Base-by-base conservation (phyloP, 306 rosid species). In the Arachis stenosperma region DNA sequence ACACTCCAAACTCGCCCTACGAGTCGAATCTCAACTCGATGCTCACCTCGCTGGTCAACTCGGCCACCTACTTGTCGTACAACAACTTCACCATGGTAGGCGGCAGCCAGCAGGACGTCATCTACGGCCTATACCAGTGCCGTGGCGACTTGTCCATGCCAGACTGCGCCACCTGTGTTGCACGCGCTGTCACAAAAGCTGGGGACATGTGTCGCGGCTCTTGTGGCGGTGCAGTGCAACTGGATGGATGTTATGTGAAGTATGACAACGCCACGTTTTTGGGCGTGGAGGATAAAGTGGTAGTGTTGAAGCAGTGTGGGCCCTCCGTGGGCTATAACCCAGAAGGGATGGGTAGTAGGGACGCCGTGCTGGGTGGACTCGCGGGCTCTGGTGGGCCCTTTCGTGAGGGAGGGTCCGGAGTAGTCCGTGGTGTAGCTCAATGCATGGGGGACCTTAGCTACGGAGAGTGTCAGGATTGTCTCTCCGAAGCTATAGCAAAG, bases 91-190 rank as follows among this genome's bases (percentile, higher is more conserved):
- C 98, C 75, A 63, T 91, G 68, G 53, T 86, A 6, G 91, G 86
- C 1, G 82, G 96, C 36, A 64, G 63, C 73, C 81, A 76, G 2
- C 88, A 85, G 22, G 98, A 92, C 84, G 67, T 71, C 14, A 44
- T 91, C 14, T 84, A 79, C 75, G 98, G 96, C 2, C 96, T 94
- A 71, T 91, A 81, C 87, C 98, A 94, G 44, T 94, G 98, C 80
- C 98, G 97, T 2, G 98, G 88, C 2, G 95, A 94, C 82, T 91
- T 91, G 37, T 74, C 96, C 67, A 88, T 91, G 97, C 95, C 98
- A 0, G 95, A 89, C 75, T 94, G 98, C 65, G 90, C 98, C 69
- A 51, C 92, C 1, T 91, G 97, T 69, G 68, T 94, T 1, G 86
- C 92, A 0, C 92, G 82, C 5, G 80, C 98, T 0, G 81, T 89